Base-by-base conservation (phyloP, 441 rosid genomes). In the Erodium texanum region DNA sequence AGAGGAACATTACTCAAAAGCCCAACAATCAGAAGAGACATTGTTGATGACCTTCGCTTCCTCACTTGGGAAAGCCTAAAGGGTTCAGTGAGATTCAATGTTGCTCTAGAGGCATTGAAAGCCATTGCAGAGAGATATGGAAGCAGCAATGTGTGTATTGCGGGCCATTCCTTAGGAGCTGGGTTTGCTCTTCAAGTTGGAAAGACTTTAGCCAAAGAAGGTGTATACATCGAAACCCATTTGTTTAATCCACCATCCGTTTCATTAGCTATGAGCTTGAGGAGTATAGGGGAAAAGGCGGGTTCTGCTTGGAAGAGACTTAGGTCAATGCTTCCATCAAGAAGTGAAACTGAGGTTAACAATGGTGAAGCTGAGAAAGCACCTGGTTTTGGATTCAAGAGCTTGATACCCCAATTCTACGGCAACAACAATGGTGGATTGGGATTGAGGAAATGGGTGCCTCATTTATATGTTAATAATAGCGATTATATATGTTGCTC, bases 91-190 rank as follows among this genome's bases (percentile, higher is more conserved):
- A 86, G 97, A 82, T 94, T 87, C 70, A 80, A 80, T 12, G 85
- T 84, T 6, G 93, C 93, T 41, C 56, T 87, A 0, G 87, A 82
- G 22, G 87, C 91, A 3, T 63, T 91, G 66, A 84, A 76, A 68
- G 76, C 82, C 14, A 84, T 86, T 7, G 86, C 87, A 2, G 78
- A 76, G 71, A 85, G 81, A 72, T 85, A 84, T 12, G 97, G 97
- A 41, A 89, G 97, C 79, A 73, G 71, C 76, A 86, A 89, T 52
- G 94, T 89, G 0, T 93, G 93, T 73, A 66, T 90, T 4, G 88
- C 95, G 1, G 96, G 97, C 41, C 97, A 93, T 83, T 93, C 98
- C 0, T 75, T 93, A 19, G 97, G 98, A 62, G 98, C 97, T n/a
- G 96, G 96, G 15, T 93, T 93, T 70, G 93, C 98, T 32, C 78